These are phyloP conservation scores for Sergeia podlipaevii DNA, from an alignment of 208 protist species.

Conservation along the genomic window DNA sequence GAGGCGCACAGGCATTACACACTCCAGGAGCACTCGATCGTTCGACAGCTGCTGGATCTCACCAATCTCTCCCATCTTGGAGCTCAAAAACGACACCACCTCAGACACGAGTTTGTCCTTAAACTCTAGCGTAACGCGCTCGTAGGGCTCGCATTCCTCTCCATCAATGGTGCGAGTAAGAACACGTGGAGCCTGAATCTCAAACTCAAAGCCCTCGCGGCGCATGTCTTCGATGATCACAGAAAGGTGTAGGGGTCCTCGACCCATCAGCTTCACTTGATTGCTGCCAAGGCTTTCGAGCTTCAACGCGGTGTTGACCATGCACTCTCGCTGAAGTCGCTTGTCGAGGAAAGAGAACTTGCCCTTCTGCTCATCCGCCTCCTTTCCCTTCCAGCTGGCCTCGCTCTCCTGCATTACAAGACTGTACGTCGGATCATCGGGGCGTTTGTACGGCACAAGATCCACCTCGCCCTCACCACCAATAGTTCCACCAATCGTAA, in stretches of 20 bases:
- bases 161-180: slow-evolving; percentile 80
- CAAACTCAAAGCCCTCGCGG: slow-evolving; percentile 96
- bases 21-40: slow-evolving; percentile 75
- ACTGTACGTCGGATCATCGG: slow-evolving; percentile 95
- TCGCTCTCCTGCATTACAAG: slow-evolving; percentile 90
- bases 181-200: slow-evolving; percentile 93
- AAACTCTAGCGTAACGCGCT: slow-evolving; percentile 81
- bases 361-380: slow-evolving; percentile 76
- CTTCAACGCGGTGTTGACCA: slow-evolving; percentile 93
- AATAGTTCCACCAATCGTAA: slow-evolving; percentile 88
- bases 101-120: slow-evolving; percentile 60
- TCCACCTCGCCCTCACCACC: slow-evolving; percentile 60
- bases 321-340: slow-evolving; percentile 86
- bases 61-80: slow-evolving; percentile 86
- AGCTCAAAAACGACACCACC: slow-evolving; percentile 83
- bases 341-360: slow-evolving; percentile 56
- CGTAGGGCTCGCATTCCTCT: slow-evolving; percentile 83
- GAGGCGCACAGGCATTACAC: slow-evolving; percentile 85
- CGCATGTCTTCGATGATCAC: slow-evolving; percentile 98
- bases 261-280: slow-evolving; percentile 87
- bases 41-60: slow-evolving; percentile 79
- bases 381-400: slow-evolving; percentile 90
- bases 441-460: slow-evolving; percentile 82
- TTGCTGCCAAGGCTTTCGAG: slow-evolving; percentile 38
- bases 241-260: slow-evolving; percentile 96